Percentiles rank a stretch among this genome's conserved stretches.
These are phyloP conservation scores for Carex arenaria DNA, from an alignment of 202 grass and related monocot species.

Conservation along the genomic window DNA sequence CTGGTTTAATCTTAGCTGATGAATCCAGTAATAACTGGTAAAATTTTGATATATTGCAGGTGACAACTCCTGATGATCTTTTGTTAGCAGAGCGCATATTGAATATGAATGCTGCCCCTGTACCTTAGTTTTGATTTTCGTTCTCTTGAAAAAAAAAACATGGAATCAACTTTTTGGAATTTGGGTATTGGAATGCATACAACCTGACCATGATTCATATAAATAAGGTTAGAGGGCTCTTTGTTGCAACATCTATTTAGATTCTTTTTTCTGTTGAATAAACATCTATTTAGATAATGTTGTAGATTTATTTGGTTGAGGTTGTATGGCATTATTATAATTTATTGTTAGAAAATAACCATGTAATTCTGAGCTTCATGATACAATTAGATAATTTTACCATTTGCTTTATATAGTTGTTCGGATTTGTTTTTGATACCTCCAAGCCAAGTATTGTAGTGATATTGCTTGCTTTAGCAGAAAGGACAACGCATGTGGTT, in stretches of 20 bases:
- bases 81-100: constrained; percentile 76
- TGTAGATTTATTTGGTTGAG: neutral
- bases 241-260: neutral
- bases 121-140: constrained; percentile 1
- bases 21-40: neutral
- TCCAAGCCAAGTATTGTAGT: too few species aligned
- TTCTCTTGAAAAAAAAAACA: neutral
- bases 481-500: neutral
- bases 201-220: neutral
- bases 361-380: neutral
- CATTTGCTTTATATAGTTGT: neutral
- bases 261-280: neutral
- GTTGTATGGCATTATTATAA: neutral
- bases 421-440: neutral
- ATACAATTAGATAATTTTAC: too few species aligned
- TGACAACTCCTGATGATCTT: constrained; percentile 92
- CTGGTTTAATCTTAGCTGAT: constrained; percentile 5
- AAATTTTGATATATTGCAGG: constrained; percentile 39
- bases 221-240: neutral
- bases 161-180: neutral
- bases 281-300: neutral
- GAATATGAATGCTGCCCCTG: constrained; percentile 12
- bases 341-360: neutral
- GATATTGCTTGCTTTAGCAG: neutral
- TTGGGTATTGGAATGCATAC: neutral